phyloP scores from a whole-genome alignment of 345 rosid species.

The Heritiera littoralis region DNA sequence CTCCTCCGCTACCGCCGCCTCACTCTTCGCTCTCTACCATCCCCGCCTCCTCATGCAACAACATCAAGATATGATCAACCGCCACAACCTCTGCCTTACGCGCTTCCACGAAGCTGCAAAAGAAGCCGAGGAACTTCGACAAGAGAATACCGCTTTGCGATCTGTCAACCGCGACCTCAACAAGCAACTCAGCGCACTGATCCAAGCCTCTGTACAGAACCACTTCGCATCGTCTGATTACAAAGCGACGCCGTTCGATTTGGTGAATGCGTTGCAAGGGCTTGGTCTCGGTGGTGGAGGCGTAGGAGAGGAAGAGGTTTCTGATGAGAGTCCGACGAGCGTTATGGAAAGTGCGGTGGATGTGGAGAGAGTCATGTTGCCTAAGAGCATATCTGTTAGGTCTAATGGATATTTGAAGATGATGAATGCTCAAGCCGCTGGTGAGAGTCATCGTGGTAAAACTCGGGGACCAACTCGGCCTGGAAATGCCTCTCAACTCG shows the following conservation, averaged over 20 bases:
- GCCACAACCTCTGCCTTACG: slow-evolving; percentile 44
- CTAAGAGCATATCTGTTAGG: too few relatives aligned
- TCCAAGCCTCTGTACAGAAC: too few relatives aligned
- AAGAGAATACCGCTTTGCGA: slow-evolving; percentile 31
- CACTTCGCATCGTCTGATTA: too few relatives aligned
- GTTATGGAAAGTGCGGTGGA: too few relatives aligned
- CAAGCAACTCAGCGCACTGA: too few relatives aligned
- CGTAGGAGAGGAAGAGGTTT: too few relatives aligned
- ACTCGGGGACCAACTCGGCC: slow-evolving; percentile 14
- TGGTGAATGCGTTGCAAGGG: too few relatives aligned
- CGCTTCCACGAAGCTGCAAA: slow-evolving; percentile 43
- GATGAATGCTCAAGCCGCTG: slow-evolving; percentile 10
- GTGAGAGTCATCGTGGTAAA: background rate
- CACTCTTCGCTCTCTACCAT: slow-evolving; percentile 21
- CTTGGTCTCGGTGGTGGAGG: too few relatives aligned
- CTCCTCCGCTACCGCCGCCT: slow-evolving; percentile 25
- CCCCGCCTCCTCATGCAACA: slow-evolving; percentile 43
- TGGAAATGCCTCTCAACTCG: slow-evolving; percentile 17
- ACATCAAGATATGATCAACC: slow-evolving; percentile 51
- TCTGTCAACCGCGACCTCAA: too few relatives aligned
- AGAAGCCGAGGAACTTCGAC: slow-evolving; percentile 46
- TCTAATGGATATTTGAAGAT: slow-evolving; percentile 6
- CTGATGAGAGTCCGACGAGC: too few relatives aligned
- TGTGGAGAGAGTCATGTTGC: too few relatives aligned
- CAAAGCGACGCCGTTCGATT: too few relatives aligned